These are phyloP conservation scores for Lagenidium giganteum DNA, from an alignment of 352 stramenopile species.

Conservation along the genomic window DNA sequence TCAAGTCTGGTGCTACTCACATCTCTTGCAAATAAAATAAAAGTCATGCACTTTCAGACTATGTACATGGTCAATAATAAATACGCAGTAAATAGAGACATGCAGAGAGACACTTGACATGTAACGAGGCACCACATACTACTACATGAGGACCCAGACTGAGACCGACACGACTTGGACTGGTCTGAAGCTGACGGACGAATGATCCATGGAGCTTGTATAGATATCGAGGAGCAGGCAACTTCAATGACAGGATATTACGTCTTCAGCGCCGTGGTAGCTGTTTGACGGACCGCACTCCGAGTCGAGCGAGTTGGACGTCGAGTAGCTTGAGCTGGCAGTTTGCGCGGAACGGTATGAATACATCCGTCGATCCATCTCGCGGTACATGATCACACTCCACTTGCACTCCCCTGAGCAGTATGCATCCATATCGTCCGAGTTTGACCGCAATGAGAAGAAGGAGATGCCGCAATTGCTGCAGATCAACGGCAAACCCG, in stretches of 20 bases:
- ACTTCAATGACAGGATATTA: slow-evolving; percentile 27
- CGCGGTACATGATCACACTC: slow-evolving; percentile 83
- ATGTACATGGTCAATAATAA: too few species aligned
- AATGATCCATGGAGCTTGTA: not conserved
- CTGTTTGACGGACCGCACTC: slow-evolving; percentile 6
- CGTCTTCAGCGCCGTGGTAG: slow-evolving; percentile 21
- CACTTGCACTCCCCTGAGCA: slow-evolving; percentile 88
- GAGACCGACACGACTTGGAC: too few species aligned
- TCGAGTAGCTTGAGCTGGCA: not conserved
- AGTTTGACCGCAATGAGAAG: slow-evolving; percentile 62
- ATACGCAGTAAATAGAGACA: too few species aligned
- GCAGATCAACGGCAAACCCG: slow-evolving; percentile 69
- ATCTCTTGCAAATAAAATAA: too few species aligned
- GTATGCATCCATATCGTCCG: slow-evolving; percentile 71
- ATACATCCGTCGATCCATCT: slow-evolving; percentile 73
- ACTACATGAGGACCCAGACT: too few species aligned
- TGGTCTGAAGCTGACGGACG: too few species aligned
- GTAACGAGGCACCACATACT: too few species aligned
- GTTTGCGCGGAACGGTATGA: slow-evolving; percentile 21
- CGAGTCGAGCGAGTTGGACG: not conserved
- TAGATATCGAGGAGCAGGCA: slow-evolving; percentile 2
- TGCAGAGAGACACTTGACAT: too few species aligned
- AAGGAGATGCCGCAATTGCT: slow-evolving; percentile 81
- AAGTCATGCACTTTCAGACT: too few species aligned
- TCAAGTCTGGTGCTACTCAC: too few species aligned